These are phyloP conservation scores for Begonia masoniana DNA, from an alignment of 306 rosid genomes.

Conservation along the genomic window DNA sequence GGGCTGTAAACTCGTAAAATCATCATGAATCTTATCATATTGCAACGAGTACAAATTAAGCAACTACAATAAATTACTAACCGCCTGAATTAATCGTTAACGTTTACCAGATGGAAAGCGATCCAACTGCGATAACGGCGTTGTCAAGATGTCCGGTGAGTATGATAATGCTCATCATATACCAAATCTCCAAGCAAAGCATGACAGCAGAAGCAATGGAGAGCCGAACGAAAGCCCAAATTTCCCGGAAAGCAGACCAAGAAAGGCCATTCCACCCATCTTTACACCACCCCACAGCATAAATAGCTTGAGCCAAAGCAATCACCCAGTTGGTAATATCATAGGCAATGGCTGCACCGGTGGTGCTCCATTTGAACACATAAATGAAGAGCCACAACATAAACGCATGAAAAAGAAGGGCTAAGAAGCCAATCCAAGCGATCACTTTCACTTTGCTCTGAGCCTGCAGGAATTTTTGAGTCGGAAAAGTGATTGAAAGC, in stretches of 20 bases:
- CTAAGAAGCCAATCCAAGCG: slow-evolving; percentile 54
- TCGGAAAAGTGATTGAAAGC: slow-evolving; percentile 55
- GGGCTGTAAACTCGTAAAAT: no score
- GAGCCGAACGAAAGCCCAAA: slow-evolving; percentile 77
- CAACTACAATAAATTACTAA: no score
- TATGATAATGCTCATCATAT: slow-evolving; percentile 56
- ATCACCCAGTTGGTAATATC: slow-evolving; percentile 58
- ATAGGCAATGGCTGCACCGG: slow-evolving; percentile 65
- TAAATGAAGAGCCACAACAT: slow-evolving; percentile 52
- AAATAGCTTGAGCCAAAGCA: slow-evolving; percentile 43
- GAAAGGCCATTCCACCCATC: slow-evolving; percentile 79
- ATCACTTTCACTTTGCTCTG: slow-evolving; percentile 67
- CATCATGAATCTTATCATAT: no score
- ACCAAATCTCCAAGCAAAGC: slow-evolving; percentile 95
- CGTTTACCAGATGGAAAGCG: slow-evolving; percentile 72
- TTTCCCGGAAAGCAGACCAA: slow-evolving; percentile 59
- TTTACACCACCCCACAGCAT: slow-evolving; percentile 65
- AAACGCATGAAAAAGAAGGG: slow-evolving; percentile 36
- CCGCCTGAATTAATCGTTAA: no score
- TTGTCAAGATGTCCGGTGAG: slow-evolving; percentile 68
- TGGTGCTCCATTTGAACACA: slow-evolving; percentile 37
- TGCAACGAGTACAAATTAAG: no score
- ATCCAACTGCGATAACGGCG: slow-evolving; percentile 62
- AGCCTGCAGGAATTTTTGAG: slow-evolving; percentile 77
- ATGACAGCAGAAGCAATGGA: slow-evolving; percentile 83